phyloP scores from a whole-genome alignment of 2,329 filamentous ascomycete genomes.

The Colletotrichum scovillei region DNA sequence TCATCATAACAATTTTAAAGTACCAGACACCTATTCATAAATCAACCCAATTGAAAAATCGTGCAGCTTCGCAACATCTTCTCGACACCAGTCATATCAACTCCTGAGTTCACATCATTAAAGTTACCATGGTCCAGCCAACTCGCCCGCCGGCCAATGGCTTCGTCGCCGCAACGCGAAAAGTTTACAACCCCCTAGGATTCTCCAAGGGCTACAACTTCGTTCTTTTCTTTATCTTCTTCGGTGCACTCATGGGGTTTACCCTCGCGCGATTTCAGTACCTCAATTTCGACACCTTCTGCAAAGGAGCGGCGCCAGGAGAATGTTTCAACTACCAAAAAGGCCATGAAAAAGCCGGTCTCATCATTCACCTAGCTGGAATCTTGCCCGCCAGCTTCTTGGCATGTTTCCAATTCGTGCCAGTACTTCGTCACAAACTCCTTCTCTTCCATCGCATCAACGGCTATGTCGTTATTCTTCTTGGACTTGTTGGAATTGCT shows the following conservation, averaged over 20 bases:
- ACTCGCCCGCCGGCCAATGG: slow-evolving; percentile 33
- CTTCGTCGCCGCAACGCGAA: slow-evolving; percentile 38
- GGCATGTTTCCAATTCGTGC: slow-evolving; percentile 60
- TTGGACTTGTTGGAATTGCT: slow-evolving; percentile 57
- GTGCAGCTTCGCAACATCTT: background rate
- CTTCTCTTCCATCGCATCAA: slow-evolving; percentile 69
- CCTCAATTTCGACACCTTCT: slow-evolving; percentile 49
- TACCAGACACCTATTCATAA: no score
- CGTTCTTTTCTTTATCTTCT: slow-evolving; percentile 61
- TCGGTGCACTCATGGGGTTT: slow-evolving; percentile 59
- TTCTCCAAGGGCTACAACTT: slow-evolving; percentile 70
- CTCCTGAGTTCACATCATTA: background rate
- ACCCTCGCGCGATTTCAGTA: slow-evolving; percentile 59
- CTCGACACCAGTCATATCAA: background rate
- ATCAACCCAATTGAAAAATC: background rate
- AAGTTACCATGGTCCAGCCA: slow-evolving; percentile 11
- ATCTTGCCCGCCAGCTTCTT: slow-evolving; percentile 59
- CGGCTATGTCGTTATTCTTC: slow-evolving; percentile 64
- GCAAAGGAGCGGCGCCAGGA: slow-evolving; percentile 45
- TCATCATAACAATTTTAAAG: background rate
- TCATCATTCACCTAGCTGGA: slow-evolving; percentile 57
- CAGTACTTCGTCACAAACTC: slow-evolving; percentile 56
- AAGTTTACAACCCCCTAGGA: slow-evolving; percentile 59
- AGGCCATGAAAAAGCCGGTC: slow-evolving; percentile 48
- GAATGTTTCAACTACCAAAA: slow-evolving; percentile 51